Base-by-base conservation (phyloP, 306 rosid genomes). In the Carpinus viminea region DNA sequence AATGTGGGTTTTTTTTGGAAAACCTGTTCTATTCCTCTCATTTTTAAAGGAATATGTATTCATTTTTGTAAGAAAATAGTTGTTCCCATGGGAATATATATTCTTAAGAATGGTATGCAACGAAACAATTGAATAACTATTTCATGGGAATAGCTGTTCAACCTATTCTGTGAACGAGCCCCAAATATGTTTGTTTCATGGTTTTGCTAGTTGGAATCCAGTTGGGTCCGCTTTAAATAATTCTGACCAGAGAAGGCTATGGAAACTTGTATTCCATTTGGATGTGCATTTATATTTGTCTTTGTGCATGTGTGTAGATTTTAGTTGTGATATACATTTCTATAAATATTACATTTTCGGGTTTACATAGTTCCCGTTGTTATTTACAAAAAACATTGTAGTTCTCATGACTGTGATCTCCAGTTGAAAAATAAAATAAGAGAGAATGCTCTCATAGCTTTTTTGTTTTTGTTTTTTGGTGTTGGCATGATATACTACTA, bases 401-500 rank as follows among this genome's bases (percentile, higher is more conserved):
- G 9, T 52, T n/a, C 43, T 72, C 45, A 50, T 47, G n/a, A 68
- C 26, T 51, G 72, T 5, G 15, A 24, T 48, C 13, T 10, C 7
- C 62, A 36, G 43, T 24, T 59, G 24, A 17, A 48, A 50, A 50
- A 46, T 46, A 16, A 59, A 78, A 57, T 60, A 24, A 28, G 20
- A 50, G 53, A 1, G 18, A 18, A 38, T 43, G 26, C 59, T 11
- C 4, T 76, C 60, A 38, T 85, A 55, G 31, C 73, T 53, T 62
- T 62, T 74, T 69, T 66, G 75, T 72, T 43, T 74, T 24, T 53
- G 62, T 62, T 74, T 69, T 66, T 77, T 72, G 34, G 71, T 24
- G 16, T 50, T 74, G 59, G 68, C 18, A 72, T 76, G 18, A 78
- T 75, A 72, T 80, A 61, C 50, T 74, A 12, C 56, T 66, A 56